Base-by-base conservation (phyloP, 371 early-diverging fungal species). In the Rhizomucor pusillus region DNA sequence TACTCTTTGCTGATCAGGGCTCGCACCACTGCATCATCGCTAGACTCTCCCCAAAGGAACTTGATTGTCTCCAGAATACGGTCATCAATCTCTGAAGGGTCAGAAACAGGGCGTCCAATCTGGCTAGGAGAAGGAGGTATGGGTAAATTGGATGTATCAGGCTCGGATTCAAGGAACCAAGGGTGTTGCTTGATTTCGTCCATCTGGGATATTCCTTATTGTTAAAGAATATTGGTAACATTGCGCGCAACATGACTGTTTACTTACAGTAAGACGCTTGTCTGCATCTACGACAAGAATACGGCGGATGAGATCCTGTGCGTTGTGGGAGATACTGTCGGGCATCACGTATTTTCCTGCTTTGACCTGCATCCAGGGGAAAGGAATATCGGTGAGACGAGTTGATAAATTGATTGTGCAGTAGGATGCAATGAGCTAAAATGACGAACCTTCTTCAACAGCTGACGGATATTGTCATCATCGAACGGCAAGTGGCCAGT, bases 401-500 rank as follows among this genome's bases (percentile, higher is more conserved):
- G 50, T 47, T 12, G 36, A 3, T 51, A 5, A 18, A 10, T 39
- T 39, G 18, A 51, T 34, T 1, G 20, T 20, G 20, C 11, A 1
- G 13, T 3, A 35, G 6, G 3, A 51, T 35, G 23, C 23, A 39
- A 18, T 14, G 5, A 1, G 24, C 33, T 84, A 57, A 7, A 86
- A 60, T 43, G 74, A 36, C 20, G 23, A 19, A 89, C 90, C 70
- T 91, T 92, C 50, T 71, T 73, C 45, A 77, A 80, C 45, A 93
- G 59, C 18, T 91, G 74, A 7, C 91, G 86, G 49, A 85, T 75
- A 52, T 86, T 92, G 49, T 80, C 85, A 68, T 91, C 94, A 54
- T 91, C 90, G 69, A 92, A 86, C 4, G 94, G 93, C 55, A 95
- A 81, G 50, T 86, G 79, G 1, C 91, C 91, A 29, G 81, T 80